Conservation (phyloP, 1,284 basidiomycete species). For the Lentinus polychrous region DNA sequence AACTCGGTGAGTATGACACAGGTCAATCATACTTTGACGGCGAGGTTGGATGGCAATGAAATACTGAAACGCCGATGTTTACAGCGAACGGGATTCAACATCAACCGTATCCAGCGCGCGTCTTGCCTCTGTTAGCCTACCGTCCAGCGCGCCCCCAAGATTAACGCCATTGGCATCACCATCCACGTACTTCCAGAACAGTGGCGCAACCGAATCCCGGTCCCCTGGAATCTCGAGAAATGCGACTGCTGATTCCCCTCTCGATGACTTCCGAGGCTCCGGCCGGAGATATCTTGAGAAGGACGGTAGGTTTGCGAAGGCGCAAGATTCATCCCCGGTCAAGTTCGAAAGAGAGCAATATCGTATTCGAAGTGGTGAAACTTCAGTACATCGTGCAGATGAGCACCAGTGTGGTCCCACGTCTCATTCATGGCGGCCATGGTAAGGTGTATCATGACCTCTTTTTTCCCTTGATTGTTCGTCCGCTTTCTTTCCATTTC, state of each 20-base stretch:
- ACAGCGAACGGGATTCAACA: not conserved
- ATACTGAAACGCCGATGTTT: not conserved
- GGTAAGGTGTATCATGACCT: not conserved
- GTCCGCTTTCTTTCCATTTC: conserved; percentile 2
- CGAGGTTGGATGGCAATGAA: not conserved
- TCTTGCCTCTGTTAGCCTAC: not conserved
- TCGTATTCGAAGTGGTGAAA: not conserved
- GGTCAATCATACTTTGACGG: not conserved
- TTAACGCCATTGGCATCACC: not conserved
- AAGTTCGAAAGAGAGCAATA: not conserved
- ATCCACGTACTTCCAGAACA: no score
- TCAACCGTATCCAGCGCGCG: not conserved
- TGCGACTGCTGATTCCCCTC: not conserved
- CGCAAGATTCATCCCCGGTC: not conserved
- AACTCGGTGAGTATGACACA: not conserved
- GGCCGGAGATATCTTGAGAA: not conserved
- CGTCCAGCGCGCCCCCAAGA: not conserved
- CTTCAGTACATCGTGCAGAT: conserved; percentile 1
- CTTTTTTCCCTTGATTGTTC: not conserved
- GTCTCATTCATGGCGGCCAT: conserved; percentile 3
- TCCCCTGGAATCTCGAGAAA: no score
- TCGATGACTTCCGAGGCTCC: not conserved
- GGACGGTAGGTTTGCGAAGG: not conserved
- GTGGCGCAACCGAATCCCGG: no score
- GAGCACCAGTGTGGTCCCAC: conserved; percentile 3